Evolutionary conservation across 225 moss, liverwort and hornwort genomes (phyloP).

Genomic region (Neckera pumila): DNA sequence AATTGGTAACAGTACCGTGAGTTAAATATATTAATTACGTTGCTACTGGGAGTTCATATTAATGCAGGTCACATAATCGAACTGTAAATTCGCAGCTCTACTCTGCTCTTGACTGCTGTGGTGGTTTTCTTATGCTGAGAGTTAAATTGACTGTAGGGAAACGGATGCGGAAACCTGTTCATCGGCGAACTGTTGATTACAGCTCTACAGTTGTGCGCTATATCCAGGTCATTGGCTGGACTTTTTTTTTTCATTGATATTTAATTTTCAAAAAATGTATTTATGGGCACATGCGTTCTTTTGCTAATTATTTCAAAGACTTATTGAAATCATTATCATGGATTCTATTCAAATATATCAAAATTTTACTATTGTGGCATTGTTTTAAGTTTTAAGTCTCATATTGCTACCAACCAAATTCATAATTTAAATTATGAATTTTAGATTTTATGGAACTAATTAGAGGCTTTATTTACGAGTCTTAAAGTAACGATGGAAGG

Average conservation of each 20-base stretch:
- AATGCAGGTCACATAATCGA: conserved; percentile 15
- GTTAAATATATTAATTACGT: not conserved
- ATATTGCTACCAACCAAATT: not conserved
- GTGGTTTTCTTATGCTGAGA: not conserved
- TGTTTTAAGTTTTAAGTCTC: not conserved
- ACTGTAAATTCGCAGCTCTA: conserved; percentile 13
- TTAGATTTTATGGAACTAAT: not conserved
- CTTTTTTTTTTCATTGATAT: not conserved
- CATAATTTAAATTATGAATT: not conserved
- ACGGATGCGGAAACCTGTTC: conserved; percentile 99
- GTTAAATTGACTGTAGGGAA: conserved; percentile 49
- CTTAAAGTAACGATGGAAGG: not conserved
- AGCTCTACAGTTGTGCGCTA: conserved; percentile 91
- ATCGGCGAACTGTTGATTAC: conserved; percentile 92
- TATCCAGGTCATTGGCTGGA: conserved; percentile 58
- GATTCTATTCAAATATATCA: no score
- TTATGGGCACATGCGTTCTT: not conserved
- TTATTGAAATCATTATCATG: no score
- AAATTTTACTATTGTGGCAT: no score
- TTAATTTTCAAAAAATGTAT: not conserved
- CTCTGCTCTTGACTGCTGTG: not conserved
- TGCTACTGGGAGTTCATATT: not conserved
- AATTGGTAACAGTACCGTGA: not conserved
- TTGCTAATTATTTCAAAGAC: no score
- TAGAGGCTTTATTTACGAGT: not conserved